Evolutionary conservation across 2,329 filamentous ascomycete species (phyloP), one percentile per base, ranked within the genome.

Genomic region (Karstenula rhodostoma): DNA sequence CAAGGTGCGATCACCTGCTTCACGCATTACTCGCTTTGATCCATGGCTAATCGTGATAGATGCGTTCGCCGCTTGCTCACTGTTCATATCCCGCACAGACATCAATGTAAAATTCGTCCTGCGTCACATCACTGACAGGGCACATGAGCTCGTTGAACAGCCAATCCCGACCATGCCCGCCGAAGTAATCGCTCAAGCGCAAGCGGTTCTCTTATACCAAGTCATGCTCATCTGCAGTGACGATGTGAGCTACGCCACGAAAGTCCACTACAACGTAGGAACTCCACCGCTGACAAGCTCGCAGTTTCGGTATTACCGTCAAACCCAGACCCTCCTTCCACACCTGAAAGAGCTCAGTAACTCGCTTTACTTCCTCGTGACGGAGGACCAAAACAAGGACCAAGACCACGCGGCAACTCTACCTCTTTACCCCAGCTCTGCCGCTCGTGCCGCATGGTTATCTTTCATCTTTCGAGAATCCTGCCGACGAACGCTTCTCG

Each of bases 391-490:
- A 17, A 33, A 42, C 12, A 35, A 35, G 12, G 42, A 67, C 19
- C 52, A 73, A 8, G 49, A 44, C 1, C 70, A 74, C 0, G 59
- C 53, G 0, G 65, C 67, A 1, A 56, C 73, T 0, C 61, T 81
- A 5, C 71, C 81, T 0, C 66, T 85, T 3, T 78, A 77, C 10
- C 75, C 79, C 0, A 79, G 80, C 1, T 78, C 76, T 9, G 54
- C 58, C 22, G 68, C 72, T 46, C 65, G 63, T 19, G 64, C 76
- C 0, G 83, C 83, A 47, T 88, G 85, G 85, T 69, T 73, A 8
- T 75, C 78, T 1, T 88, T 83, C 83, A 73, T 85, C 2, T 76
- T 86, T 22, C 79, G 85, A 12, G 85, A 88, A 67, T 86, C 84
- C 0, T 76, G 81, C 0, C 79, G 85, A 2, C 81, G 85, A 17